Evolutionary conservation across 805 yeast genomes (phyloP).

Genomic region (Priceomyces medius): DNA sequence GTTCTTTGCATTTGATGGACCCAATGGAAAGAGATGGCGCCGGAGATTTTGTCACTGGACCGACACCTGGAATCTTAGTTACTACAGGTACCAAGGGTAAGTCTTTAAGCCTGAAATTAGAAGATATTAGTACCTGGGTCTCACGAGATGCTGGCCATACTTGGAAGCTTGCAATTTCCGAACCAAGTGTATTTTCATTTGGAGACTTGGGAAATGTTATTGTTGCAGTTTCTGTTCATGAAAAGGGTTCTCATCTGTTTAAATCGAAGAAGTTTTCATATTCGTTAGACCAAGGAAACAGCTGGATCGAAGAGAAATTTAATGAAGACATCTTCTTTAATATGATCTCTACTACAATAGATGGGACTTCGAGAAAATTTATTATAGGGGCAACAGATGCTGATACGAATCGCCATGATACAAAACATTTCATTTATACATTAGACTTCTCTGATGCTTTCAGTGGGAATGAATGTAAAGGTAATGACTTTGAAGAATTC

Average conservation of each 20-base stretch:
- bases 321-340: slow-evolving; percentile 43
- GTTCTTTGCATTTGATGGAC: slow-evolving; percentile 46
- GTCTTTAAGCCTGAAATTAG: slow-evolving; percentile 12
- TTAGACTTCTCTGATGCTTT: slow-evolving; percentile 62
- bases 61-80: slow-evolving; percentile 51
- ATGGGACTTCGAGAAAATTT: slow-evolving; percentile 66
- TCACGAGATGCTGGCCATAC: slow-evolving; percentile 78
- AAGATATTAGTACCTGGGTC: slow-evolving; percentile 47
- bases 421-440: slow-evolving; percentile 20
- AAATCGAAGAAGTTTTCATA: slow-evolving; percentile 40
- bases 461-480: slow-evolving; percentile 42
- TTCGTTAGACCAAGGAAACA: slow-evolving; percentile 71
- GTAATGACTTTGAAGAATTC: slow-evolving; percentile 65
- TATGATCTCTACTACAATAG: slow-evolving; percentile 56
- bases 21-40: slow-evolving; percentile 36
- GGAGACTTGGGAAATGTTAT: slow-evolving; percentile 81
- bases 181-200: slow-evolving; percentile 54
- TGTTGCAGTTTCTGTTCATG: slow-evolving; percentile 50
- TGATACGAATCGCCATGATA: slow-evolving; percentile 8
- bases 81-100: slow-evolving; percentile 36
- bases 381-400: slow-evolving; percentile 45
- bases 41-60: slow-evolving; percentile 46
- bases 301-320: slow-evolving; percentile 57
- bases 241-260: slow-evolving; percentile 20
- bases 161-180: slow-evolving; percentile 59